Conservation (phyloP, 192 early-diverging fungal genomes). For the Entomortierella chlamydospora region DNA sequence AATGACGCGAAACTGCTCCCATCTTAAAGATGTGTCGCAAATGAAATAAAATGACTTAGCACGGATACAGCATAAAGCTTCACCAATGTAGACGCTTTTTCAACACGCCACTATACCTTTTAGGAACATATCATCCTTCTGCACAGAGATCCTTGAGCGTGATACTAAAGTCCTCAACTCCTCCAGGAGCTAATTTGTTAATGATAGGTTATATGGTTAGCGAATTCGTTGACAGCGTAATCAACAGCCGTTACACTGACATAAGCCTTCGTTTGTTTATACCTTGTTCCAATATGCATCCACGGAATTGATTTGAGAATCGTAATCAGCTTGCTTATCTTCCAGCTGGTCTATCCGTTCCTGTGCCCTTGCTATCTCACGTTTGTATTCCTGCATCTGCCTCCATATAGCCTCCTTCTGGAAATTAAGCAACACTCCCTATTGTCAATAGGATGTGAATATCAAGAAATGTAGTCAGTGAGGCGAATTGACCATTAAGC, state of each 20-base stretch:
- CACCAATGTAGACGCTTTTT: too few relatives aligned
- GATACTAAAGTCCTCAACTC: conserved; percentile 11
- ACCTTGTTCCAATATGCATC: conserved; percentile 65
- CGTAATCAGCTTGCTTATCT: conserved; percentile 58
- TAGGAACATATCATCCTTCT: conserved; percentile 1
- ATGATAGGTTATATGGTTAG: not conserved
- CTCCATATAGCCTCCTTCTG: conserved; percentile 78
- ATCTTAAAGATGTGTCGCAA: conserved; percentile 5
- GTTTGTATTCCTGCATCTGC: conserved; percentile 75
- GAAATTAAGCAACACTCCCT: conserved; percentile 54
- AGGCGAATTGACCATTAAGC: not conserved
- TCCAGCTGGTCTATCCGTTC: conserved; percentile 57
- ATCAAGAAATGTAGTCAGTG: not conserved
- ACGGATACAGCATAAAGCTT: too few relatives aligned
- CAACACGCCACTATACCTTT: conserved; percentile 11
- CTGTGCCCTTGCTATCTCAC: conserved; percentile 61
- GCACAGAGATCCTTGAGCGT: not conserved
- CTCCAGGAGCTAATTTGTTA: conserved; percentile 10
- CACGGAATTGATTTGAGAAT: conserved; percentile 53
- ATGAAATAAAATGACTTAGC: too few relatives aligned
- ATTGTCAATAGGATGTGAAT: not conserved
- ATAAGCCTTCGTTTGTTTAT: not conserved
- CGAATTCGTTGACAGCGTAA: not conserved
- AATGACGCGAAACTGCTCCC: conserved; percentile 13
- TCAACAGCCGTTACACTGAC: not conserved